Base-by-base conservation (phyloP, 805 yeast species). In the Candida vartiovaarae region DNA sequence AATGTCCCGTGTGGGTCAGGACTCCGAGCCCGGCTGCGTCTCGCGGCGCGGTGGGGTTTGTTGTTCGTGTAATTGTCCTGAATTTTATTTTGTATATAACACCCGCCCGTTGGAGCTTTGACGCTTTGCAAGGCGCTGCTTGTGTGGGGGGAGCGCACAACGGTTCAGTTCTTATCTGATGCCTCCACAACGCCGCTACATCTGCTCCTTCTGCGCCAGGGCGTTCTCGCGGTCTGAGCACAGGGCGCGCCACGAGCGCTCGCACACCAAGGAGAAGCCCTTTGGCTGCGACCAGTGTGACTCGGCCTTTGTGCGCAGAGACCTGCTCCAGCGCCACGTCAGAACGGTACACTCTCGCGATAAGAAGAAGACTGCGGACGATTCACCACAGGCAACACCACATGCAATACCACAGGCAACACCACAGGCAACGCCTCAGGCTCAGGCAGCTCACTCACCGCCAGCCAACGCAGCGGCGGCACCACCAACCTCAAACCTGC, bases 211-310 rank as follows among this genome's bases (percentile, higher is more conserved):
- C 57, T 85, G 95, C 55, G 85, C 89, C 30, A 70, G 90, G 49
- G 82, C 87, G 6, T 84, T 84, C 57, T 78, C 88, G n/a, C 66
- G 93, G 41, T 76, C 84, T 8, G 93, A 84, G 59, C 93, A 84
- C 61, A 75, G 82, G 52, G 76, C 82, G 35, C 73, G 93, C 39
- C 93, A 84, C 55, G 91, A 84, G 60, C 65, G 90, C 27, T 80
- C 88, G 1, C 93, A 84, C 57, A 83, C 89, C 10, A 83, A 83
- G 54, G 87, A 81, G 55, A 78, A 87, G 49, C 95, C 95, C 1
- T 85, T 82, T 64, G 78, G 78, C 46, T 85, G 95, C 55, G 67
- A 74, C 32, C 71, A 78, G 41, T 85, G 95, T 58, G 71, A 79
- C 8, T 75, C 82, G 39, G 76, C 83, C 3, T 85, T 85, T 66